Evolutionary conservation across 148 eudicot species (phyloP), one percentile per base, ranked within the genome.

Genomic region (Pouteria glomerata): DNA sequence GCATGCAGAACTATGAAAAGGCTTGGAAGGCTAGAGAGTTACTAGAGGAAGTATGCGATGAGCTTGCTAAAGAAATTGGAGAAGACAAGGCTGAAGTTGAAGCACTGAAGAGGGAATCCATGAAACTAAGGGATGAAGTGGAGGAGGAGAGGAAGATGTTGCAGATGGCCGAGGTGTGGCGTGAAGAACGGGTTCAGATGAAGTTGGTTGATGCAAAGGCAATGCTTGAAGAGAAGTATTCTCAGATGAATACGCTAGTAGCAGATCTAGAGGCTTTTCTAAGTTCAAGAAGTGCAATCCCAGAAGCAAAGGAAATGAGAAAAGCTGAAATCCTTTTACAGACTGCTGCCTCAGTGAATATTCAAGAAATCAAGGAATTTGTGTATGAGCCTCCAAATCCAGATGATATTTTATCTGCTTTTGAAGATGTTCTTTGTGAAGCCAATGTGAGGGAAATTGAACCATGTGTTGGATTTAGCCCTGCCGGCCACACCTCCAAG

Each of bases 91-190:
- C 92, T 24, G 94, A 89, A 76, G 88, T 82, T 24, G 97, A 95
- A 76, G 82, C 81, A 21, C 69, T 94, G 29, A 94, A 87, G 80
- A 88, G 85, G 56, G 97, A 87, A 60, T 91, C 87, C 62, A 65
- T 79, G 86, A 91, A 71, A 75, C 65, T 89, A 19, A 80, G 81
- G 0, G 93, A 89, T 76, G 98, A 94, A 74, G 85, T 91, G 7
- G 97, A 94, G 8, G 91, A 91, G 23, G 96, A 95, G 82, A 88
- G 93, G 83, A 86, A 79, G 77, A 91, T 95, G 97, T 70, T 95
- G 79, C 98, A 91, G 74, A 89, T 95, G 87, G 98, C 97, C 1
- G 98, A 95, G 87, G 91, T 89, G 12, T 95, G 97, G 98, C 82
- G 98, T 15, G 98, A 95, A 82, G 98, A 95, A 71, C 91, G 97